These are phyloP conservation scores for Xylariaceae sp. DNA, from an alignment of 2,329 filamentous ascomycete genomes.

Conservation along the genomic window DNA sequence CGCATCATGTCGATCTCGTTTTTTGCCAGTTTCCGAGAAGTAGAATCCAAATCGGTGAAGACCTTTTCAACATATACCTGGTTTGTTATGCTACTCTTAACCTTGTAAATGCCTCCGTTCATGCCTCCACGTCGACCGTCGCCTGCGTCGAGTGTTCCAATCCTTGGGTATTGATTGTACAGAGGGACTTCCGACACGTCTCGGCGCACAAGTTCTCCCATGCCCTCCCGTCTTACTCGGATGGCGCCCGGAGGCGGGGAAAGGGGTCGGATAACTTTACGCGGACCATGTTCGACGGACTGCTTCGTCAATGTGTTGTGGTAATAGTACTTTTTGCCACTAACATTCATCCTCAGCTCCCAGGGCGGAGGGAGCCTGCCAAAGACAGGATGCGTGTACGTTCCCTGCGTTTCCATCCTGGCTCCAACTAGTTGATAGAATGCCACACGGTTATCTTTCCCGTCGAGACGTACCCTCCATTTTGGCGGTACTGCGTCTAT, in stretches of 20 bases:
- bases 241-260: constrained; percentile 3
- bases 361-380: constrained; percentile 6
- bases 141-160: constrained; percentile 3
- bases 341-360: constrained; percentile 2
- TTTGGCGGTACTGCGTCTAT: neutral
- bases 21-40: neutral
- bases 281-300: constrained; percentile 1
- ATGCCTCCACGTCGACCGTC: constrained; percentile 3
- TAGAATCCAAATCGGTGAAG: neutral
- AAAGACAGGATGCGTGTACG: constrained; percentile 5
- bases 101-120: constrained; percentile 9
- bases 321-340: neutral
- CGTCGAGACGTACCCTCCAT: neutral
- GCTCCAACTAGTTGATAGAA: neutral
- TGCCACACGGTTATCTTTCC: neutral
- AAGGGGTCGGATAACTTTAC: neutral
- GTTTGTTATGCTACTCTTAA: neutral
- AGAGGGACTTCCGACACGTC: constrained; percentile 4
- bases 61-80: constrained; percentile 10
- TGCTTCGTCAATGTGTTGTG: constrained; percentile 3
- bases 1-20: constrained; percentile 11
- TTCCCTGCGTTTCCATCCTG: neutral
- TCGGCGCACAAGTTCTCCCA: neutral
- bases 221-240: neutral
- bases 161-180: constrained; percentile 1